A percentile compares a stretch with the other conserved stretches of the same genome.
phyloP scores from a whole-genome alignment of 2,329 filamentous ascomycete species.

The Drechslerella dactyloides region DNA sequence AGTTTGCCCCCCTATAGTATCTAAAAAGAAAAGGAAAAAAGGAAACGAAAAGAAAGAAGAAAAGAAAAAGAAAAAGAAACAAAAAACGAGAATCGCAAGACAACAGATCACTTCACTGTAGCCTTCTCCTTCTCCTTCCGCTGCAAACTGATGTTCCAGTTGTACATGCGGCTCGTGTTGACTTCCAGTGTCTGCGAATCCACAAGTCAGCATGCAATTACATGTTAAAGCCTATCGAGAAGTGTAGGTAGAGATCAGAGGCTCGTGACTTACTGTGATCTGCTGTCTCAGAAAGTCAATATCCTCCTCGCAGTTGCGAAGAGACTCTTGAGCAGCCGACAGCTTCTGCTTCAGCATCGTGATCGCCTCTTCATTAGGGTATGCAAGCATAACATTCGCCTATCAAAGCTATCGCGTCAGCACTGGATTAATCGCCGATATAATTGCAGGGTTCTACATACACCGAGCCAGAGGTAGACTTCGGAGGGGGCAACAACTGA shows the following conservation, averaged over 20 bases:
- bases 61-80: slow-evolving; percentile 61
- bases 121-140: slow-evolving; percentile 78
- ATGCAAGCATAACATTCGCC: slow-evolving; percentile 98
- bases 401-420: slow-evolving; percentile 56
- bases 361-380: slow-evolving; percentile 87
- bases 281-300: slow-evolving; percentile 94
- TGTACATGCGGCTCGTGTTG: slow-evolving; percentile 95
- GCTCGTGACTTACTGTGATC: slow-evolving; percentile 74
- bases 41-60: background rate
- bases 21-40: slow-evolving; percentile 65
- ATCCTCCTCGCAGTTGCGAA: slow-evolving; percentile 93
- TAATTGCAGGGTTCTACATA: slow-evolving; percentile 59
- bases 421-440: background rate
- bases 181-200: slow-evolving; percentile 87
- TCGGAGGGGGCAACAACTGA: slow-evolving; percentile 81
- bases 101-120: slow-evolving; percentile 18
- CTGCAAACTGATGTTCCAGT: slow-evolving; percentile 97
- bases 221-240: slow-evolving; percentile 16
- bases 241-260: slow-evolving; percentile 23
- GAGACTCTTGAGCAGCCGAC: slow-evolving; percentile 75
- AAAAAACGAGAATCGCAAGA: slow-evolving; percentile 64
- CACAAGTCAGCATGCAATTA: slow-evolving; percentile 3
- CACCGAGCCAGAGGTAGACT: slow-evolving; percentile 96
- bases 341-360: slow-evolving; percentile 78
- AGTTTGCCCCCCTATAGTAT: slow-evolving; percentile 6